Base-by-base conservation (phyloP, 2,329 filamentous ascomycete species). In the Trematosphaeria pertusa region DNA sequence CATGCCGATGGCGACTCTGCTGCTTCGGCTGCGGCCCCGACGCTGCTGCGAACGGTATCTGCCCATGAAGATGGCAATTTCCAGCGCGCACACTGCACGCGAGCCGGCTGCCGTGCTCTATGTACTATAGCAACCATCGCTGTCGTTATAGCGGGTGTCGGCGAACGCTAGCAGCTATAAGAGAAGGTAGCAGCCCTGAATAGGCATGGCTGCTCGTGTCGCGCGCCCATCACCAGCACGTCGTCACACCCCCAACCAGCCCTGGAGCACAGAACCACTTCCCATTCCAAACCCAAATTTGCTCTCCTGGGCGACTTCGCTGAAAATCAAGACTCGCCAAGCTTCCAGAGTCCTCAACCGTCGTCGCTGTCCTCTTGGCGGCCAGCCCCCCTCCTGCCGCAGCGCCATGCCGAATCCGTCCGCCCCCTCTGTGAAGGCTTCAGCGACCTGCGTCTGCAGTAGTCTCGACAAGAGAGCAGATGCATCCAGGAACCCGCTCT, bases 321-420 rank as follows among this genome's bases (percentile, higher is more conserved):
- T 43, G 37, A 37, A 42, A 48, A 48, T 58, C 52, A 60, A 62
- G 58, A 58, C 38, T 51, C 42, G 61, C 62, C 63, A 67, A 66
- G 62, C 61, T 61, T 58, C 50, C 14, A 34, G 32, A 33, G 32
- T n/a, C 22, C 31, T 26, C 45, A 7, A 9, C 26, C 34, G 34
- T 35, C 18, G 40, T 11, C 21, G n/a, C 24, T n/a, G 10, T 15
- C 33, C 17, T 19, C 17, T 36, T 36, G 33, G 33, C 33, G 7
- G 18, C n/a, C 8, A 18, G 18, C 15, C 8, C 8, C 18, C 35
- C 20, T 8, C 12, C 12, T 7, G 14, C 19, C 12, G 24, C 12
- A 8, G 37, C 37, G 21, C 43, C 37, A 38, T 43, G 20, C 48
- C 48, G 5, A 19, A 17, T 46, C 22, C 33, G 12, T 24, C 15